Base-by-base conservation (phyloP, 2,329 filamentous ascomycete species). In the Pseudogymnoascus sp. region DNA sequence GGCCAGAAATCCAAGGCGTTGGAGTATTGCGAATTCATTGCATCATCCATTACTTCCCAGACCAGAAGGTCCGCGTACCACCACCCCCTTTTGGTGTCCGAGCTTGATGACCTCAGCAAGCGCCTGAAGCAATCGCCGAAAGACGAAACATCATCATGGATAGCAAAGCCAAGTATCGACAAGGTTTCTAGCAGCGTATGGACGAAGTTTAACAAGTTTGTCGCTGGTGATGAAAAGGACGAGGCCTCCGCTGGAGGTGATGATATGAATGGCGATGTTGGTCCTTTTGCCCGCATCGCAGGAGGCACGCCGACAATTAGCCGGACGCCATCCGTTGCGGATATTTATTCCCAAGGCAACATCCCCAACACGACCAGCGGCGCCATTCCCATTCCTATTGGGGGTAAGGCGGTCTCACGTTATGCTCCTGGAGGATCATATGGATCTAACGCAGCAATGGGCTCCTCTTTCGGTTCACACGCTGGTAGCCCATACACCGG, bases 151-250 rank as follows among this genome's bases (percentile, higher is more conserved):
- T 86, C 84, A 17, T 93, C 92, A 1, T 96, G 93, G 90, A 94
- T 99, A 60, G 88, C 91, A 1, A 96, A 94, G 73, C 92, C 93
- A 5, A 97, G 86, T 73, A 95, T 97, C 83, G 92, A 95, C 74
- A 96, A 95, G 74, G 91, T 97, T 0, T 94, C 92, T 1, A 92
- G 89, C 64, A 91, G 89, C 35, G 85, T 97, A 71, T 92, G 91
- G 83, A 92, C 86, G 66, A 91, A 89, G 63, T 97, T 99, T 76
- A 97, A 92, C 75, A 97, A 92, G 70, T 99, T 99, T 71, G 92
- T 99, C 64, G 86, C 89, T 59, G 95, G 94, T 11, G 93, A 97
- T 63, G 93, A 97, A 61, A 84, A 84, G 60, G 88, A 91, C 59
- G 79, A 80, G 35, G 79, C 79, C 8, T 84, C 82, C 0, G 81